Evolutionary conservation across 495 filamentous ascomycete genomes (phyloP).

Genomic region (Pyrenula aspistea): DNA sequence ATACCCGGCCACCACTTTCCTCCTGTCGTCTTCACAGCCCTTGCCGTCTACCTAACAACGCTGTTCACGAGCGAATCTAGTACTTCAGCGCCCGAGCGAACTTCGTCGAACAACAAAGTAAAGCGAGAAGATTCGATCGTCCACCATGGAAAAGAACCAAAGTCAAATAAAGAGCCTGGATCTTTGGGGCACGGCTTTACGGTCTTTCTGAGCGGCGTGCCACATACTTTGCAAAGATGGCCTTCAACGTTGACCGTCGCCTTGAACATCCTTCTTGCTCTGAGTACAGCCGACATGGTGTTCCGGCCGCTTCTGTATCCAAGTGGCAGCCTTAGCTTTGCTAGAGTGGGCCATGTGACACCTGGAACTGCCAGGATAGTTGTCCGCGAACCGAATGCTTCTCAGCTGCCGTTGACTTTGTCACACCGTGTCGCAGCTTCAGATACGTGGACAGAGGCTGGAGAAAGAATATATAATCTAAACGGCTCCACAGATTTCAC

Average conservation of each 20-base stretch:
- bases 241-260: constrained; percentile 45
- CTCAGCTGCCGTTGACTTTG: constrained; percentile 63
- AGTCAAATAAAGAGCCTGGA: constrained; percentile 5
- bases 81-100: constrained; percentile 5
- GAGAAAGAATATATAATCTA: constrained; percentile 43
- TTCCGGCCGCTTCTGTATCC: constrained; percentile 55
- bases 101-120: constrained; percentile 3
- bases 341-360: constrained; percentile 75
- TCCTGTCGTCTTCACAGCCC: constrained; percentile 53
- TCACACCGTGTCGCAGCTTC: constrained; percentile 38
- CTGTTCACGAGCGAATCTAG: constrained; percentile 28
- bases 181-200: constrained; percentile 28
- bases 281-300: constrained; percentile 60
- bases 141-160: neutral
- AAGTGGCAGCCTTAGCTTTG: constrained; percentile 66
- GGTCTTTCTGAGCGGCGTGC: constrained; percentile 65
- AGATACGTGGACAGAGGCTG: constrained; percentile 51
- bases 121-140: neutral
- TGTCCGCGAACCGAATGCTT: constrained; percentile 66
- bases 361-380: constrained; percentile 68
- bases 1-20: constrained; percentile 53
- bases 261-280: constrained; percentile 56
- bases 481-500: constrained; percentile 76
- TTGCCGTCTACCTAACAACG: constrained; percentile 61
- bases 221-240: constrained; percentile 49